phyloP scores from a whole-genome alignment of 78 protist species.

The Pigoraptor vietnamica region DNA sequence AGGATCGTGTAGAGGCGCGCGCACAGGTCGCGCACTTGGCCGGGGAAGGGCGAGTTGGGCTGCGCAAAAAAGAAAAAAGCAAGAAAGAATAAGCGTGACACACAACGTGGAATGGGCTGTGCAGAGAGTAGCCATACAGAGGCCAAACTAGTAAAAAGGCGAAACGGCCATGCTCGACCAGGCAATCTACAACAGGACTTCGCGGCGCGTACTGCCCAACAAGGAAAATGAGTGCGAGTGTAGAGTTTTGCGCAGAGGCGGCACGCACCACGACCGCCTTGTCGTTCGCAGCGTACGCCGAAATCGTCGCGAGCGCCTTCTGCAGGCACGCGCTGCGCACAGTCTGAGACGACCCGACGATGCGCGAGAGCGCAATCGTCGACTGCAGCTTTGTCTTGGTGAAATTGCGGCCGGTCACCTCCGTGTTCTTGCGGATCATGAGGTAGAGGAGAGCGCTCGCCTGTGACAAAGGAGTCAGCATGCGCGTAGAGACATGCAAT shows the following conservation, averaged over 20 bases:
- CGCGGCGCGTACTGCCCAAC: no score
- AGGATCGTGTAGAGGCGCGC: neutral
- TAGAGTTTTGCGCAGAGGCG: no score
- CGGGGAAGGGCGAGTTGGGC: neutral
- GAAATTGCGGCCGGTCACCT: neutral
- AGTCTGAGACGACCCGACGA: neutral
- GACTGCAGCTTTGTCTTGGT: neutral
- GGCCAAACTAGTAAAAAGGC: no score
- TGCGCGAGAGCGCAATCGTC: neutral
- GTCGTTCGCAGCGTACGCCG: neutral
- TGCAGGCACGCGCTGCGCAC: neutral
- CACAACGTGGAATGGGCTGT: no score
- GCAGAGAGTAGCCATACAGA: no score
- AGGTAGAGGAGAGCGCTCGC: neutral
- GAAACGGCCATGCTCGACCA: no score
- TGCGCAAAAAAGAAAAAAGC: no score
- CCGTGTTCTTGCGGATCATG: neutral
- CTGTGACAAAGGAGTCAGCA: neutral
- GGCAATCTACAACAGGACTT: no score
- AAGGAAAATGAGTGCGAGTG: no score
- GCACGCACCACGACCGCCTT: neutral
- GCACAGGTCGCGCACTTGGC: neutral
- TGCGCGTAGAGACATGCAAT: neutral
- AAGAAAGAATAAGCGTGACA: no score
- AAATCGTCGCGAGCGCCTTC: neutral